Base-by-base conservation (phyloP, 2,329 filamentous ascomycete species). In the Fusarium sp. region DNA sequence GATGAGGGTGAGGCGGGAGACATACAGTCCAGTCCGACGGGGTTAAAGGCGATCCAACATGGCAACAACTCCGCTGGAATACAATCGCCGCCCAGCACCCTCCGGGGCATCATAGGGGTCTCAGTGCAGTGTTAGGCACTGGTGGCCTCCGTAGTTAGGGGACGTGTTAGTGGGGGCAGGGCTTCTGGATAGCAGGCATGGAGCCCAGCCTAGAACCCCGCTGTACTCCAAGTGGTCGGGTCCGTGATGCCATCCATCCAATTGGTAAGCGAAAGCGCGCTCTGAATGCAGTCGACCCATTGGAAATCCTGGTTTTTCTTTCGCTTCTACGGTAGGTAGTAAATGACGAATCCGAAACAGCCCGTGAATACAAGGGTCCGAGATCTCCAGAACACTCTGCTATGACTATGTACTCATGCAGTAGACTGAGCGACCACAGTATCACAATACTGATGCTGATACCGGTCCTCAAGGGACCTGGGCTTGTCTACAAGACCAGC, bases 101-200 rank as follows among this genome's bases (percentile, higher is more conserved):
- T 44, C n/a, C 54, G 45, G 66, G 42, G 49, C 41, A 46, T 69
- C 59, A 51, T 69, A 69, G 41, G 64, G 59, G 64, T 42, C 54
- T 45, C 56, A 51, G 46, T 61, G 39, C 41, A 29, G 9, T 19
- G 10, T 27, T 12, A n/a, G 29, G 44, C 41, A 33, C 42, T 37
- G 31, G 16, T 29, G n/a, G 44, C 44, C 44, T 29, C 44, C 25
- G 25, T 31, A 46, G 10, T 21, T 41, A n/a, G 35, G 23, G 49
- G 35, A 39, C 11, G 25, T 39, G 35, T 54, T 73, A 66, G 70
- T 73, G 70, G 70, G 70, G 70, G 70, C 61, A 66, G 70, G 70
- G 70, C 56, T 39, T 57, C 33, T 67, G 29, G 39, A 45, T 18
- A 59, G 27, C 42, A 16, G 35, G 35, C 35, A 37, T 37, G 35